Percentiles rank a stretch among this genome's conserved stretches.
phyloP scores from a whole-genome alignment of 2,329 filamentous ascomycete species.

The Penicillium janthinellum region DNA sequence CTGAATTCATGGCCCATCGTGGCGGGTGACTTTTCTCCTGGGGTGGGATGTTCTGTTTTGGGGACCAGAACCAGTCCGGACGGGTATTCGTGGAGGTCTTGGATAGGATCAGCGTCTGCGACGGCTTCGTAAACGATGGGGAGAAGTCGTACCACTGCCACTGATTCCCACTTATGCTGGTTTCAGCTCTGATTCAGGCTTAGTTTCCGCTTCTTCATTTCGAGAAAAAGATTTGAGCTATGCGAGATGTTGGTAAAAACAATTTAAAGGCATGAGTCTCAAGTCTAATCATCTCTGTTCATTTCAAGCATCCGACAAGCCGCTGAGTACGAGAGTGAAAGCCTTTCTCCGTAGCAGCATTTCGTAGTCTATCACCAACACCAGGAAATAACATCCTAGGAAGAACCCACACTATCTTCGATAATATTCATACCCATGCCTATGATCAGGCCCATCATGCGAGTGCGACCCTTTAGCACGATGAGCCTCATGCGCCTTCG shows the following conservation, averaged over 20 bases:
- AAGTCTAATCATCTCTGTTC: background rate
- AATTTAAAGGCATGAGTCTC: too few relatives aligned
- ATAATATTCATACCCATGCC: background rate
- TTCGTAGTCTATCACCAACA: too few relatives aligned
- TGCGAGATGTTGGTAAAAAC: too few relatives aligned
- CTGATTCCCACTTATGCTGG: constrained; percentile 30
- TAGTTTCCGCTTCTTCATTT: constrained; percentile 4
- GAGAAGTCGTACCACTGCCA: constrained; percentile 14
- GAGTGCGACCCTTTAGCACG: background rate
- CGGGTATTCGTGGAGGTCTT: constrained; percentile 55
- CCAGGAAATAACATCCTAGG: background rate
- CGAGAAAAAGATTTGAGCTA: background rate
- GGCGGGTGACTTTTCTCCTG: constrained; percentile 58
- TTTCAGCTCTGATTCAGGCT: constrained; percentile 10
- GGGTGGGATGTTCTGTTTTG: constrained; percentile 55
- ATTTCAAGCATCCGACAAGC: background rate
- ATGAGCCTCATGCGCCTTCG: background rate
- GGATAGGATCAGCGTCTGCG: too few relatives aligned
- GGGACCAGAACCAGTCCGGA: constrained; percentile 54
- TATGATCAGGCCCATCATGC: background rate
- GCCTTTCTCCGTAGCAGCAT: too few relatives aligned
- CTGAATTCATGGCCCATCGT: constrained; percentile 66
- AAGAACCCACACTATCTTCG: background rate
- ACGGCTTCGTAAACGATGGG: background rate
- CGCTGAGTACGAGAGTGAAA: background rate